A percentile compares a stretch with the other conserved stretches of the same genome.
phyloP scores from a whole-genome alignment of 2,329 filamentous ascomycete species.

The Myrmaecium sp. region DNA sequence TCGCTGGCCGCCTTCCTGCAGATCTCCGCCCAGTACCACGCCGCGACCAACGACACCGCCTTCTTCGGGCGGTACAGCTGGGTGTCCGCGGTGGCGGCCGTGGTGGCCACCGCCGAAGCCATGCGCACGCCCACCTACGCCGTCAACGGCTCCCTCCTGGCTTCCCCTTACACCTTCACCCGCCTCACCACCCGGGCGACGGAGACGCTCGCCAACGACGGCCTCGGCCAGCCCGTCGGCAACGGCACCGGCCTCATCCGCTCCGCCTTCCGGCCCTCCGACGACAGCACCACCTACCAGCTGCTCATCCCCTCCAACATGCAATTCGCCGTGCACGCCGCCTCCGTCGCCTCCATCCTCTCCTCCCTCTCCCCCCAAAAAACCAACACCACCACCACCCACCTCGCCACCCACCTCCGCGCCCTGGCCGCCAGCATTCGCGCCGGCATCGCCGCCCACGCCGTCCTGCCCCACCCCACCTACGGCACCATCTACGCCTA shows the following conservation, averaged over 20 bases:
- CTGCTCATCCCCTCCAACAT: constrained; percentile 39
- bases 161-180: constrained; percentile 29
- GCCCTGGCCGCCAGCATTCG: constrained; percentile 32
- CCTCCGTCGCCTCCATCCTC: constrained; percentile 36
- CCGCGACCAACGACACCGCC: constrained; percentile 26
- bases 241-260: constrained; percentile 32
- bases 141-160: constrained; percentile 25
- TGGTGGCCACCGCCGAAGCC: constrained; percentile 27
- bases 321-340: constrained; percentile 51
- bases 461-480: constrained; percentile 19
- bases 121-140: constrained; percentile 33
- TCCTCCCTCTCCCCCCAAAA: constrained; percentile 16
- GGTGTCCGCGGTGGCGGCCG: constrained; percentile 26
- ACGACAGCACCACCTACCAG: constrained; percentile 33
- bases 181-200: constrained; percentile 27
- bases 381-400: no score
- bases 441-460: constrained; percentile 27
- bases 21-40: constrained; percentile 32
- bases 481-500: constrained; percentile 29
- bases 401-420: constrained; percentile 39
- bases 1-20: constrained; percentile 34
- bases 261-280: constrained; percentile 32
- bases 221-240: constrained; percentile 32
- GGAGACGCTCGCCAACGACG: constrained; percentile 35
- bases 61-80: constrained; percentile 34